Evolutionary conservation across 2,329 filamentous ascomycete genomes (phyloP).

Genomic region (Hypoxylon sp.): DNA sequence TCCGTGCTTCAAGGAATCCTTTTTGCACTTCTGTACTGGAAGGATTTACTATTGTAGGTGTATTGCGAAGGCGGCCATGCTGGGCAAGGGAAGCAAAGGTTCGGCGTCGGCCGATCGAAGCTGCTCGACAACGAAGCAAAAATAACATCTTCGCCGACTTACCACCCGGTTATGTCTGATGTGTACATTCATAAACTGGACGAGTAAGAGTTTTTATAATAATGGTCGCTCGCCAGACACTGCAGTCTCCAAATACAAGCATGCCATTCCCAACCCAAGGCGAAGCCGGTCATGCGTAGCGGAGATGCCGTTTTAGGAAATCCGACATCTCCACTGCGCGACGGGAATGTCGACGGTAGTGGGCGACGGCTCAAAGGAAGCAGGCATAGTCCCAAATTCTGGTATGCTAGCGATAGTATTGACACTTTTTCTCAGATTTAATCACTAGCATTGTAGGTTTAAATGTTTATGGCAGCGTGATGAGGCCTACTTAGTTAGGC

Average conservation of each 20-base stretch:
- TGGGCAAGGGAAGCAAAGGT: conserved; percentile 26
- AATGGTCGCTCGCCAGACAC: background rate
- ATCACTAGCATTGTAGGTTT: no score
- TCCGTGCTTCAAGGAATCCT: conserved; percentile 54
- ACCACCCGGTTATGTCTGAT: background rate
- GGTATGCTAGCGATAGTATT: no score
- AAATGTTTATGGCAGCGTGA: no score
- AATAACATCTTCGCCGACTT: conserved; percentile 7
- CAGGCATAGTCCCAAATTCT: background rate
- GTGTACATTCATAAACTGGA: background rate
- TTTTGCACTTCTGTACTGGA: conserved; percentile 49
- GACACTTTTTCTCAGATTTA: no score
- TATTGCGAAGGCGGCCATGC: conserved; percentile 4
- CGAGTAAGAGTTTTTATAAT: conserved; percentile 1
- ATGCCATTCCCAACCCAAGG: background rate
- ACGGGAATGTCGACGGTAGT: conserved; percentile 7
- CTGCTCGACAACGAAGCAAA: conserved; percentile 13
- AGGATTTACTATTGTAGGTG: conserved; percentile 36
- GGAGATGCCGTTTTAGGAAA: conserved; percentile 26
- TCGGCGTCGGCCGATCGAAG: conserved; percentile 7
- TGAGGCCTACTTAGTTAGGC: no score
- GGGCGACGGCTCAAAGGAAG: background rate
- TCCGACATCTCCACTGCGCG: conserved; percentile 10
- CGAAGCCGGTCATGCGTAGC: conserved; percentile 10
- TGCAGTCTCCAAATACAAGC: conserved; percentile 1